Conservation (phyloP, 2,329 filamentous ascomycete species). For the Bipolaris cookei region DNA sequence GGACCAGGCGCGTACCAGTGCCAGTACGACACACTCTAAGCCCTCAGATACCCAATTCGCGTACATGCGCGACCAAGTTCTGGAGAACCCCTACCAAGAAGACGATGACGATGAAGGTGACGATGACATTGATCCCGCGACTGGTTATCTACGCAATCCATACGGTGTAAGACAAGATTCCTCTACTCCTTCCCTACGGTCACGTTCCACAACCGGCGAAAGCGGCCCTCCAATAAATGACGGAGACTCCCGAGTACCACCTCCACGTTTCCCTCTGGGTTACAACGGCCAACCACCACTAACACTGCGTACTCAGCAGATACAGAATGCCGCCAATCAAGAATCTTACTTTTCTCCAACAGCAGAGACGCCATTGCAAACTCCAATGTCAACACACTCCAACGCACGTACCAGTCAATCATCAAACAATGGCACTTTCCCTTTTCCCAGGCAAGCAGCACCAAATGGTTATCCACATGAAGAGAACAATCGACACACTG, state of each 20-base stretch:
- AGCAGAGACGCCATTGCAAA: conserved; percentile 80
- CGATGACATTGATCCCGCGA: conserved; percentile 51
- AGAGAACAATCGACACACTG: conserved; percentile 84
- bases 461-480: conserved; percentile 72
- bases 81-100: conserved; percentile 83
- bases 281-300: conserved; percentile 60
- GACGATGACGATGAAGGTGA: conserved; percentile 64
- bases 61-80: conserved; percentile 73
- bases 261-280: conserved; percentile 74
- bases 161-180: conserved; percentile 69
- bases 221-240: conserved; percentile 61
- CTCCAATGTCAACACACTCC: conserved; percentile 66
- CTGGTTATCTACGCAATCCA: conserved; percentile 50
- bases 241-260: conserved; percentile 61
- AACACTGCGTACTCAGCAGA: conserved; percentile 70
- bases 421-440: conserved; percentile 73
- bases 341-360: conserved; percentile 95
- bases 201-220: conserved; percentile 77
- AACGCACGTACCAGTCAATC: conserved; percentile 71
- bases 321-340: conserved; percentile 70
- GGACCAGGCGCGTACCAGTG: conserved; percentile 59
- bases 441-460: conserved; percentile 77
- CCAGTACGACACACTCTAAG: conserved; percentile 55
- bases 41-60: conserved; percentile 75
- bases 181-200: conserved; percentile 76